These are phyloP conservation scores for Spatholobus suberectus DNA, from an alignment of 306 rosid genomes.

Conservation along the genomic window DNA sequence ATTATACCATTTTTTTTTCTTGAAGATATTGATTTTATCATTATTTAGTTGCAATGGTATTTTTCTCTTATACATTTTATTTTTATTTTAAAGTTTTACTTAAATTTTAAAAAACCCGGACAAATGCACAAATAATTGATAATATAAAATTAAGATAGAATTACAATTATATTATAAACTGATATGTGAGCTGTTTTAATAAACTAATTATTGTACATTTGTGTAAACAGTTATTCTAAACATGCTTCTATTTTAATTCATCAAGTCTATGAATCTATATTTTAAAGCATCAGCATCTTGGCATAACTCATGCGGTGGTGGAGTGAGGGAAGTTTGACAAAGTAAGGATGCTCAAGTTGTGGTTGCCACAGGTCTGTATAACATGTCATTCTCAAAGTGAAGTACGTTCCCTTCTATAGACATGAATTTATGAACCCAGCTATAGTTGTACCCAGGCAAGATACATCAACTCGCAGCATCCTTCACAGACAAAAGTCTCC, in stretches of 20 bases:
- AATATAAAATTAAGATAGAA: not conserved
- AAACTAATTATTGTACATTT: not conserved
- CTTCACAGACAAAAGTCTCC: conserved; percentile 5
- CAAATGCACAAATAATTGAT: not conserved
- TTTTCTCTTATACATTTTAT: too few relatives aligned
- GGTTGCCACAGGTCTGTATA: not conserved
- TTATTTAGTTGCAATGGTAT: not conserved
- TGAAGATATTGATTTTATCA: not conserved
- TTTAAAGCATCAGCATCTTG: not conserved
- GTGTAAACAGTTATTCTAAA: not conserved
- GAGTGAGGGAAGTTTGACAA: not conserved
- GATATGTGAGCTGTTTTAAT: not conserved
- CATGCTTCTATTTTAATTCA: not conserved
- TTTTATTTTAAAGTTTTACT: not conserved
- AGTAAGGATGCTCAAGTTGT: not conserved
- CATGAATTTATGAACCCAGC: conserved; percentile 21
- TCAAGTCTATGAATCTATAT: not conserved
- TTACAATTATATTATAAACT: not conserved
- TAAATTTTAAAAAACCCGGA: not conserved
- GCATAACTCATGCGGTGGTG: not conserved
- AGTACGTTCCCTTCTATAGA: not conserved
- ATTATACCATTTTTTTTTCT: too few relatives aligned
- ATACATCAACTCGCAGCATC: conserved; percentile 20
- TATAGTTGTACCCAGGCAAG: conserved; percentile 23
- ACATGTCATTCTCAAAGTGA: conserved; percentile 10